These are phyloP conservation scores for Aspergillus hortae DNA, from an alignment of 2,329 filamentous ascomycete genomes.

Conservation along the genomic window DNA sequence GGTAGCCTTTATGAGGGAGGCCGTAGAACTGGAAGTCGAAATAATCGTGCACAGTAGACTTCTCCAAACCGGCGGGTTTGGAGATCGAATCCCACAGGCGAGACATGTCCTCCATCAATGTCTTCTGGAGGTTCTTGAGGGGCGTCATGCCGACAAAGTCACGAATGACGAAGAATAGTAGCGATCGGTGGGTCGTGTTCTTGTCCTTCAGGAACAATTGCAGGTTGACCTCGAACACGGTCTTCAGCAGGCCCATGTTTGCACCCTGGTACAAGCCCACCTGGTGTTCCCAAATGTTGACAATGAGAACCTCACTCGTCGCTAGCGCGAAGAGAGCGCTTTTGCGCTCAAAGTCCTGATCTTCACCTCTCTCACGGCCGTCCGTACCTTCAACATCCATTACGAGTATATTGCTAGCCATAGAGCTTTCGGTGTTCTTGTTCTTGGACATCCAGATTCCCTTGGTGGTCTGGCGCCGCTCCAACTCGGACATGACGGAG, in stretches of 20 bases:
- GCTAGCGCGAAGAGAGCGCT: constrained; percentile 95
- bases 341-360: constrained; percentile 98
- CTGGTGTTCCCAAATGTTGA: constrained; percentile 99
- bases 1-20: constrained; percentile 92
- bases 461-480: constrained; percentile 94
- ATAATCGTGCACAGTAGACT: constrained; percentile 89
- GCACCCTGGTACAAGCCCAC: constrained; percentile 96
- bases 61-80: constrained; percentile 84
- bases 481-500: constrained; percentile 94
- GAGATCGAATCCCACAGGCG: constrained; percentile 92
- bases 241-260: constrained; percentile 98
- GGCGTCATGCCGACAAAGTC: constrained; percentile 93
- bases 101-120: constrained; percentile 81
- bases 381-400: constrained; percentile 99
- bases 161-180: constrained; percentile 97
- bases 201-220: constrained; percentile 95
- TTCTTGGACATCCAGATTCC: constrained; percentile 99
- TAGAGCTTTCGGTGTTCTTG: constrained; percentile 59
- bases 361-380: constrained; percentile 90
- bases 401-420: constrained; percentile 97
- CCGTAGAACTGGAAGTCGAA: constrained; percentile 98
- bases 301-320: constrained; percentile 94
- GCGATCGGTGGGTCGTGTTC: constrained; percentile 79
- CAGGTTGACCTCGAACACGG: constrained; percentile 97
- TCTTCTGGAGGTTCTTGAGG: constrained; percentile 82